Conservation (phyloP, 805 yeast species). For the Lipomyces chichibuensis region DNA sequence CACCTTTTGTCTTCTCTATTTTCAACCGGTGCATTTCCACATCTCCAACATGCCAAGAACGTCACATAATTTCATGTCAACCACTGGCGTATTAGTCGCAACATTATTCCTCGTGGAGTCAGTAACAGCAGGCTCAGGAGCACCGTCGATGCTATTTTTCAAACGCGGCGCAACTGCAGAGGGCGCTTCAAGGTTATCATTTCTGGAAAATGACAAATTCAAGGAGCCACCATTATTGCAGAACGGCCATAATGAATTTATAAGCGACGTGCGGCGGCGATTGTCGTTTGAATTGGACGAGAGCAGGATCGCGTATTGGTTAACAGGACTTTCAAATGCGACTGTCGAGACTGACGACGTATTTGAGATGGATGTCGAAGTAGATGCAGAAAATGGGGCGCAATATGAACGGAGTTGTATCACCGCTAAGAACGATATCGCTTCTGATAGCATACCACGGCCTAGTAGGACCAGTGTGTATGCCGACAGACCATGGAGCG, state of each 20-base stretch:
- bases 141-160: neutral
- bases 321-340: neutral
- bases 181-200: neutral
- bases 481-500: conserved; percentile 1
- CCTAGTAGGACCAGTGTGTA: conserved; percentile 17
- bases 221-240: neutral
- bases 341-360: neutral
- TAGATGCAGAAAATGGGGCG: neutral
- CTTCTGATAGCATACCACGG: neutral
- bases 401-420: neutral
- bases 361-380: neutral
- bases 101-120: neutral
- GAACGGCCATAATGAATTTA: neutral
- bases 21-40: neutral
- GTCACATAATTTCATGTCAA: neutral
- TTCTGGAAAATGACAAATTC: neutral
- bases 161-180: neutral
- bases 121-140: neutral
- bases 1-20: neutral
- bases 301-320: conserved; percentile 2
- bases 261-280: neutral
- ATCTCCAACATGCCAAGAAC: neutral
- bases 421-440: neutral
- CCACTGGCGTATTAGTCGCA: neutral
- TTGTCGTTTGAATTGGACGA: conserved; percentile 9